Percentiles rank a stretch among this genome's conserved stretches.
Evolutionary conservation across 768 basidiomycete species (phyloP).

Genomic region (Phanerochaete sordida): DNA sequence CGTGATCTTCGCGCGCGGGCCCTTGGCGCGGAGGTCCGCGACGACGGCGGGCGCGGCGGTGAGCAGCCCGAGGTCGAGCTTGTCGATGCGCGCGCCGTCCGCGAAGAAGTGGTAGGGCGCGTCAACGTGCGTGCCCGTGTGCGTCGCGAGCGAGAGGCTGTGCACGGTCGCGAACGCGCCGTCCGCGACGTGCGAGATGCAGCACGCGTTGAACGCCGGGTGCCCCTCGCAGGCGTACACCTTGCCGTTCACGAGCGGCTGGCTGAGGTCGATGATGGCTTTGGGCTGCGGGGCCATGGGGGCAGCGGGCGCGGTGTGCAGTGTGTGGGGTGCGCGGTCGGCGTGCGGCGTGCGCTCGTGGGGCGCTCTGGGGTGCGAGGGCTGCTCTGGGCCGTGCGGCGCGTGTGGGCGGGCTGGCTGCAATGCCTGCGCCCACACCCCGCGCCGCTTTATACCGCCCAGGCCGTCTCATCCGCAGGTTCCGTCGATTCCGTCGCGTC

Average conservation of each 20-base stretch:
- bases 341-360: too few relatives aligned
- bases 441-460: neutral
- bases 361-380: too few relatives aligned
- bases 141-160: conserved; percentile 55
- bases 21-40: conserved; percentile 48
- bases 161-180: conserved; percentile 50
- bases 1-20: conserved; percentile 43
- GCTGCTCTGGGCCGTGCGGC: neutral
- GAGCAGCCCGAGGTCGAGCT: conserved; percentile 51
- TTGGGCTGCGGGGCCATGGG: neutral
- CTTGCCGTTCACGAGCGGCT: conserved; percentile 37
- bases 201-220: conserved; percentile 39
- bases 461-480: neutral
- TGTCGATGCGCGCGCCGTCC: conserved; percentile 53
- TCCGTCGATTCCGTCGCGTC: neutral
- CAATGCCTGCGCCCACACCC: neutral
- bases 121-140: conserved; percentile 79
- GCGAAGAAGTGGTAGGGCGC: conserved; percentile 71
- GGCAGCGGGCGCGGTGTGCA: too few relatives aligned
- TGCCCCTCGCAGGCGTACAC: conserved; percentile 57
- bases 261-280: conserved; percentile 49
- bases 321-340: neutral
- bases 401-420: neutral
- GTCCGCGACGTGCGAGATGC: conserved; percentile 35
- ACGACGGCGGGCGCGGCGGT: conserved; percentile 49